A percentile compares a stretch with the other conserved stretches of the same genome.
phyloP scores from a whole-genome alignment of 2,329 filamentous ascomycete genomes.

The Aspergillus calidoustus region DNA sequence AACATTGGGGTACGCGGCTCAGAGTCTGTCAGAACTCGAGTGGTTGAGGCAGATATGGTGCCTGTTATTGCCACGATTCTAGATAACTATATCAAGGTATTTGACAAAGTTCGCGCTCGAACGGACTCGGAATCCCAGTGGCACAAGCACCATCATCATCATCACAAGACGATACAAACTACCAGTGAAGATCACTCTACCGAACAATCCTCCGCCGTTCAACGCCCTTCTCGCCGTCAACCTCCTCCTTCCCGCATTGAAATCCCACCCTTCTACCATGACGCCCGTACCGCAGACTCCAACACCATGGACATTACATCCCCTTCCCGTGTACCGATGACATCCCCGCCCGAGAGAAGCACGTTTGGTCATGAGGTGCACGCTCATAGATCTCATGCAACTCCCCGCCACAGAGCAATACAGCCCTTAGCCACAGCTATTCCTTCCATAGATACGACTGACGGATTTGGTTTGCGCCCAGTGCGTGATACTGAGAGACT shows the following conservation, averaged over 20 bases:
- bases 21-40: conserved; percentile 88
- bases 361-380: conserved; percentile 62
- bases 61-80: conserved; percentile 97
- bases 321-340: conserved; percentile 66
- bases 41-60: conserved; percentile 98
- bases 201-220: conserved; percentile 35
- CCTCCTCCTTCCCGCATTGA: conserved; percentile 84
- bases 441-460: conserved; percentile 69
- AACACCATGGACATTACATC: conserved; percentile 65
- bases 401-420: conserved; percentile 59
- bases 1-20: conserved; percentile 98
- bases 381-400: conserved; percentile 53
- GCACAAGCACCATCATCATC: conserved; percentile 32
- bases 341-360: conserved; percentile 73
- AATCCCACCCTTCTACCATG: conserved; percentile 65
- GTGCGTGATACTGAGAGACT: conserved; percentile 82
- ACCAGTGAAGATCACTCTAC: conserved; percentile 53
- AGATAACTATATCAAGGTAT: conserved; percentile 96
- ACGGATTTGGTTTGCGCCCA: conserved; percentile 75
- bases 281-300: conserved; percentile 52
- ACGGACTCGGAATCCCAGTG: conserved; percentile 76
- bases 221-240: conserved; percentile 72
- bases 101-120: conserved; percentile 88
- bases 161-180: conserved; percentile 31
- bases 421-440: conserved; percentile 72